Conservation (phyloP, 1,139 yeast species). For the Pichia sp. region DNA sequence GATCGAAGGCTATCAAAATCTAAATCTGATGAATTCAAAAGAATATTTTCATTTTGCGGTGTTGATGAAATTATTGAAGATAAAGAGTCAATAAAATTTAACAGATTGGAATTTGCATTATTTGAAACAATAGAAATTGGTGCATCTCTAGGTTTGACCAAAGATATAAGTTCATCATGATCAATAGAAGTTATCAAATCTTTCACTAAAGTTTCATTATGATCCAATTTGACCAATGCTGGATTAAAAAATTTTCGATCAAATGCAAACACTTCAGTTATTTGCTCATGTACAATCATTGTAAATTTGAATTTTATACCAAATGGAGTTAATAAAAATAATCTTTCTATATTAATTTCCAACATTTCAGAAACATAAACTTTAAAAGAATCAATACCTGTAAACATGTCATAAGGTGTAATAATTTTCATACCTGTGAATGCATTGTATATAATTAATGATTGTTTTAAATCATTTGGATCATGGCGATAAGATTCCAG, state of each 20-base stretch:
- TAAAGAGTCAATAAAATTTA: conserved; percentile 18
- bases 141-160: conserved; percentile 40
- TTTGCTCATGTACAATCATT: conserved; percentile 34
- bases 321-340: conserved; percentile 58
- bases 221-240: conserved; percentile 14
- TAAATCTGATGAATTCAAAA: conserved; percentile 25
- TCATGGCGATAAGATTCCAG: conserved; percentile 3
- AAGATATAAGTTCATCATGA: conserved; percentile 24
- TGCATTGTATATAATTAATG: conserved; percentile 35
- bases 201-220: conserved; percentile 8
- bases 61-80: conserved; percentile 11
- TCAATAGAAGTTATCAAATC: conserved; percentile 24
- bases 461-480: conserved; percentile 7
- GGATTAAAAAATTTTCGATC: conserved; percentile 49
- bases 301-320: conserved; percentile 56
- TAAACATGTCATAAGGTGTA: conserved; percentile 33
- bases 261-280: conserved; percentile 48
- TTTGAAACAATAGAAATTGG: conserved; percentile 32
- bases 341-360: conserved; percentile 38
- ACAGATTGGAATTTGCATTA: conserved; percentile 4
- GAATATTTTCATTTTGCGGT: conserved; percentile 4
- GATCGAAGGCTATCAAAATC: conserved; percentile 26
- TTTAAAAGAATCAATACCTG: conserved; percentile 40
- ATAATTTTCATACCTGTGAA: conserved; percentile 35
- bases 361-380: conserved; percentile 38